Evolutionary conservation across 2,329 filamentous ascomycete genomes (phyloP), one percentile per base, ranked within the genome.

Genomic region (Diatrype stigma): DNA sequence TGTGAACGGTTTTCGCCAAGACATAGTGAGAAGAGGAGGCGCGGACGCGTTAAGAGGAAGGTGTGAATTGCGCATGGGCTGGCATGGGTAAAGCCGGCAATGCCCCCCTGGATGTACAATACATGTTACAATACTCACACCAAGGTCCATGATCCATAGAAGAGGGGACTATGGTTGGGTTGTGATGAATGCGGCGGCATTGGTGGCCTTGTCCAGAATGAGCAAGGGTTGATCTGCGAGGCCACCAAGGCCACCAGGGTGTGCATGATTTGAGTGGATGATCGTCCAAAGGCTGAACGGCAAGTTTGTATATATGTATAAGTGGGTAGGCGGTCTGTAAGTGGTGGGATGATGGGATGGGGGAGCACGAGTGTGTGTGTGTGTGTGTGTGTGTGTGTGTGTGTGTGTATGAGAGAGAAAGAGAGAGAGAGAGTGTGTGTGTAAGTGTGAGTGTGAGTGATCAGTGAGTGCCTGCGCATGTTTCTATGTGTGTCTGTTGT

Each of bases 181-280:
- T 26, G 40, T 8, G 40, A 44, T 19, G 22, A 44, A 12, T 11
- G 22, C 22, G 40, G 21, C 21, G 40, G 40, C 40, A 44, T 44
- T 44, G 40, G 40, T 44, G 40, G 40, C 40, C 40, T 28, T 28
- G 40, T 28, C n/a, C 21, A n/a, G 40, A 30, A 19, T 22, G 21
- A 21, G 40, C 40, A 44, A 26, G 40, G 40, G 40, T 44, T 22
- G 5, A 12, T 14, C 40, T 44, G 40, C 40, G 40, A 44, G 40
- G 40, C 40, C 40, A 26, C 40, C 40, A 26, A 44, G 40, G 40
- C 40, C 40, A 26, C 40, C 40, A 26, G 22, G 40, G 40, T 44
- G 40, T 44, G 40, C 21, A 44, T 44, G 40, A 44, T 44, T 26
- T 44, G 40, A 44, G 40, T 44, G 40, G 40, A 44, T 44, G 22